These are phyloP conservation scores for Dryas drummondii DNA, from an alignment of 306 rosid genomes.

Conservation along the genomic window DNA sequence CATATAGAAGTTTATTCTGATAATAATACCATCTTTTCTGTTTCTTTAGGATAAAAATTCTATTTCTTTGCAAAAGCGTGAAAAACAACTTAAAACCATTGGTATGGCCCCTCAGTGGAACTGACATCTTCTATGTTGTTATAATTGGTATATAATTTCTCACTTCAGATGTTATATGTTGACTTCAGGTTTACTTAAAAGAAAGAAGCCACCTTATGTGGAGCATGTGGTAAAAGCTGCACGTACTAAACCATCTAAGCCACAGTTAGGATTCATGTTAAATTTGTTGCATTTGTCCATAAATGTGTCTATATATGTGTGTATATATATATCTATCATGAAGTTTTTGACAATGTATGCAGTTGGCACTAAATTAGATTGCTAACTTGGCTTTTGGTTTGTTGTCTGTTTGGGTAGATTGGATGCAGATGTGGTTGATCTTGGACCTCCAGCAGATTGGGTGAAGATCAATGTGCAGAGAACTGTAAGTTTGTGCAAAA, in stretches of 20 bases:
- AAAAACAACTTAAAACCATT: slow-evolving; percentile 85
- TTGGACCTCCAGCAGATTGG: slow-evolving; percentile 99
- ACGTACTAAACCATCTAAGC: slow-evolving; percentile 70
- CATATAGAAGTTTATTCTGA: slow-evolving; percentile 12
- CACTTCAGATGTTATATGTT: slow-evolving; percentile 25
- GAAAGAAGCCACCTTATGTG: slow-evolving; percentile 74
- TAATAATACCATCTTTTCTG: slow-evolving; percentile 22
- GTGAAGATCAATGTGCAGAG: slow-evolving; percentile 91
- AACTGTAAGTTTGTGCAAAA: slow-evolving; percentile 61
- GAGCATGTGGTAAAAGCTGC: slow-evolving; percentile 72
- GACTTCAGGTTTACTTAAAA: slow-evolving; percentile 69
- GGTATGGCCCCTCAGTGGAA: slow-evolving; percentile 51
- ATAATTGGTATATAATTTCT: slow-evolving; percentile 11
- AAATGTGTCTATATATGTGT: background rate
- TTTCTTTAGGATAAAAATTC: slow-evolving; percentile 73
- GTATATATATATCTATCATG: background rate
- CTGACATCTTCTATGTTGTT: slow-evolving; percentile 14
- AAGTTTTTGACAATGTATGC: slow-evolving; percentile 14
- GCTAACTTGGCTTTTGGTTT: slow-evolving; percentile 31
- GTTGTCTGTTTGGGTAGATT: slow-evolving; percentile 48
- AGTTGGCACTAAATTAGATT: slow-evolving; percentile 14
- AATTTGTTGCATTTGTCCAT: slow-evolving; percentile 14
- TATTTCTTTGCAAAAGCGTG: slow-evolving; percentile 73
- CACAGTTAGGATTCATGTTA: slow-evolving; percentile 68
- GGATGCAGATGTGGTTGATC: slow-evolving; percentile 74